Evolutionary conservation across 2,329 filamentous ascomycete species (phyloP), one percentile per base, ranked within the genome.

Genomic region (Arthrobotrys pseudoclavata): DNA sequence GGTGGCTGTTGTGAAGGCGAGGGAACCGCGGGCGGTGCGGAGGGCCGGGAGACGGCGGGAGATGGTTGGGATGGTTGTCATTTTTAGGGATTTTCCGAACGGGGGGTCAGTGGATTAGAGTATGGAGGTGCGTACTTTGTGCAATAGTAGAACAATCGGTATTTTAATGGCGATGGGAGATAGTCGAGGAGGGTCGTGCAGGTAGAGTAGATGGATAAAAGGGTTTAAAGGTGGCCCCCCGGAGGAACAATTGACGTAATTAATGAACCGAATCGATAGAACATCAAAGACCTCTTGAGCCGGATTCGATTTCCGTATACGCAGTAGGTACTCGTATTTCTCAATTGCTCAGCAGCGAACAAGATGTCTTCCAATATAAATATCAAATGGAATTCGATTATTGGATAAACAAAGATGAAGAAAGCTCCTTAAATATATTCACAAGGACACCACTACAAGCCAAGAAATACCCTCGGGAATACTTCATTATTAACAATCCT

Each of bases 31-130:
- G 31, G 47, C 13, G 15, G 62, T 29, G n/a, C 50, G 13, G n/a
- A 42, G 18, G 50, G 42, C 22, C 37, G 47, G 37, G 47, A 71
- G 22, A 42, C 63, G 74, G 53, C 68, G 67, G 45, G 61, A 18
- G 60, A 60, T 5, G 60, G 15, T 61, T 34, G 26, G 20, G 40
- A 34, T 34, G 31, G 42, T 26, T 42, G 63, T 15, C 50, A 53
- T 68, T 20, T 29, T 47, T 18, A 24, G 12, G 37, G 13, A 34
- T 34, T 37, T 37, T 37, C 1, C 15, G 37, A 15, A n/a, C 15
- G 15, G n/a, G 45, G 34, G 37, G 37, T 40, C 20, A 34, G 10
- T 13, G 12, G n/a, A 10, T 53, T 22, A 13, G 10, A 15, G 47
- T 15, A 52, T 15, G 22, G 4, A 52, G 1, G 22, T 52, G 15